Base-by-base conservation (phyloP, 352 stramenopile genomes). In the Globisporangium acanthophoron region DNA sequence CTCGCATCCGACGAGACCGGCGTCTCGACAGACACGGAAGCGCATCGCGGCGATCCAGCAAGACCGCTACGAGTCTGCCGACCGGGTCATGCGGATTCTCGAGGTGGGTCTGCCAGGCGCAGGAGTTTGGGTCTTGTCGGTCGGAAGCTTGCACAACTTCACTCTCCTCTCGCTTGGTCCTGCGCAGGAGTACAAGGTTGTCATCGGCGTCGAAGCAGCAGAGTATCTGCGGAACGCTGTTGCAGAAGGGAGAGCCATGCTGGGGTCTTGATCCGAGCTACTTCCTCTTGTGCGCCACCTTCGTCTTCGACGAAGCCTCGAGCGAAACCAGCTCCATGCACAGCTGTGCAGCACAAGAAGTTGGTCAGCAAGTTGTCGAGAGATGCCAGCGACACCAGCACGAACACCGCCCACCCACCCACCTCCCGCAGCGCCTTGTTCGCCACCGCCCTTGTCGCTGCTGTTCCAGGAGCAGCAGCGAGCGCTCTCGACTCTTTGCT, bases 1-100 rank as follows among this genome's bases (percentile, higher is more conserved):
- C 45, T 70, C 64, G 62, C 29, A 52, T 47, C 31, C 57, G 31
- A 21, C 39, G 3, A 61, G 60, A 53, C 56, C 65, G 20, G 31
- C 53, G 0, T 85, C 74, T 41, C 56, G 69, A 0, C 71, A 87
- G 54, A 74, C 65, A 31, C 66, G 62, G 37, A 66, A 66, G 31
- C 52, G 64, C 1, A 47, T 90, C 16, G 68, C 69, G 16, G 37
- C 58, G 7, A 74, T 90, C 13, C 57, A 75, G 18, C 80, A 81
- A 48, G 70, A 80, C n/a, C 74, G 80, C 3, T 87, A 81, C 49
- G 80, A 88, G 54, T 66, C 80, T 39, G 74, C 78, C 21, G 78
- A 90, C 55, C 71, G 78, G n/a, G 77, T 88, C 61, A 90, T 90
- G 80, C 73, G 78, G 5, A 88, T 90, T 40, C 71, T 90, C 20